phyloP scores from a whole-genome alignment of 768 basidiomycete species.

The Phaffia australis region DNA sequence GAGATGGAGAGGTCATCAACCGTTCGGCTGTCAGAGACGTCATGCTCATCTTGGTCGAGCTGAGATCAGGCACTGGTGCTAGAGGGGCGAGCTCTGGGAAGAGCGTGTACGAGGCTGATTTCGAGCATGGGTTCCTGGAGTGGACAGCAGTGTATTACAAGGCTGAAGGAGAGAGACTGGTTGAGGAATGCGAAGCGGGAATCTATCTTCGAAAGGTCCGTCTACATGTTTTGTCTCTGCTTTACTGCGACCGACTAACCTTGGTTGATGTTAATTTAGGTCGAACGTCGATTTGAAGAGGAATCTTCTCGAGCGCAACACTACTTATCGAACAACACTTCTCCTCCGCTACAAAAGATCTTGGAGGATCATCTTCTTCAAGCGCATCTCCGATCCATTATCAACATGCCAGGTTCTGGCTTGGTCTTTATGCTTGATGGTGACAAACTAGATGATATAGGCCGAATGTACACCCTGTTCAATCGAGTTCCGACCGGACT shows the following conservation, averaged over 20 bases:
- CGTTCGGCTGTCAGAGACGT: conserved; percentile 83
- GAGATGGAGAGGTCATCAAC: conserved; percentile 80
- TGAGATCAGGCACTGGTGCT: conserved; percentile 44
- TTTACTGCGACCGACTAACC: background rate
- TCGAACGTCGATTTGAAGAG: conserved; percentile 64
- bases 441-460: conserved; percentile 63
- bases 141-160: conserved; percentile 72
- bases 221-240: conserved; percentile 21
- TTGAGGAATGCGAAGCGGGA: conserved; percentile 65
- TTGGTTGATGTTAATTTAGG: conserved; percentile 42
- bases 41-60: conserved; percentile 67
- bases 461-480: conserved; percentile 68
- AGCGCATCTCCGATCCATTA: conserved; percentile 61
- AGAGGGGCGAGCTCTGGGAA: conserved; percentile 29
- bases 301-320: conserved; percentile 76
- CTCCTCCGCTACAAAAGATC: conserved; percentile 56
- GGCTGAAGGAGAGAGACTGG: conserved; percentile 56
- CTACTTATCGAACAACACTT: conserved; percentile 70
- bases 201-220: conserved; percentile 70
- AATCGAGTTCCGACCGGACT: conserved; percentile 49
- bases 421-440: conserved; percentile 75
- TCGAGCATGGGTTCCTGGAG: conserved; percentile 69
- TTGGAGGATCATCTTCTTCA: conserved; percentile 67
- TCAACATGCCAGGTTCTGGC: conserved; percentile 72
- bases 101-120: conserved; percentile 64